Conservation (phyloP, 179 eudicot species). For the Vitellaria paradoxa region DNA sequence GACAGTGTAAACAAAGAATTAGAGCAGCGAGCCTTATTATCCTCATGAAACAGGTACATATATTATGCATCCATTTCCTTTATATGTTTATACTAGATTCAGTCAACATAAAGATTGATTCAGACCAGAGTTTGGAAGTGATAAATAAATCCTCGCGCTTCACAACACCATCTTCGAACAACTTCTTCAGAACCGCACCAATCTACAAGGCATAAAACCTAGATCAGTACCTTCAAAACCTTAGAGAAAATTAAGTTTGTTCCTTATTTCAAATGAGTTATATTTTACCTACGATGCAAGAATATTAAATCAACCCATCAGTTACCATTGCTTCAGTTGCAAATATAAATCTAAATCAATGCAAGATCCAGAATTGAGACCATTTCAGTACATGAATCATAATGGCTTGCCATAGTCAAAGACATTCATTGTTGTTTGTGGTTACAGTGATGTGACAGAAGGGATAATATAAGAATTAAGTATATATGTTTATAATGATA, state of each 20-base stretch:
- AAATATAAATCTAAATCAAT: neutral
- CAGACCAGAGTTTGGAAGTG: slow-evolving; percentile 82
- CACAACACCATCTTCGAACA: slow-evolving; percentile 69
- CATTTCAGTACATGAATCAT: neutral
- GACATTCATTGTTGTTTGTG: neutral
- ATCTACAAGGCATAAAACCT: slow-evolving; percentile 42
- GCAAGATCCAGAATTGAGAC: neutral
- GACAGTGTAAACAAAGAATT: neutral
- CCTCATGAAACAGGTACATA: too few species aligned
- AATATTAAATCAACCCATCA: neutral
- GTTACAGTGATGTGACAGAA: neutral
- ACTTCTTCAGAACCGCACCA: slow-evolving; percentile 59
- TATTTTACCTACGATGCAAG: neutral
- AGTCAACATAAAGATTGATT: slow-evolving; percentile 4
- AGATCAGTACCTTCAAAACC: slow-evolving; percentile 5
- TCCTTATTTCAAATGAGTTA: too few species aligned
- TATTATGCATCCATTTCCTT: neutral
- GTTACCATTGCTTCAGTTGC: slow-evolving; percentile 7
- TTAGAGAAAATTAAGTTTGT: neutral
- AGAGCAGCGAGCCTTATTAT: neutral
- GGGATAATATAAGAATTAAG: too few species aligned
- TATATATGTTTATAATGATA: too few species aligned
- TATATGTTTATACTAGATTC: neutral
- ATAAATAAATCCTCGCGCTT: slow-evolving; percentile 72
- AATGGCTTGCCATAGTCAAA: neutral